Conservation (phyloP, 2,329 filamentous ascomycete species). For the Cladosporium sphaerospermum region DNA sequence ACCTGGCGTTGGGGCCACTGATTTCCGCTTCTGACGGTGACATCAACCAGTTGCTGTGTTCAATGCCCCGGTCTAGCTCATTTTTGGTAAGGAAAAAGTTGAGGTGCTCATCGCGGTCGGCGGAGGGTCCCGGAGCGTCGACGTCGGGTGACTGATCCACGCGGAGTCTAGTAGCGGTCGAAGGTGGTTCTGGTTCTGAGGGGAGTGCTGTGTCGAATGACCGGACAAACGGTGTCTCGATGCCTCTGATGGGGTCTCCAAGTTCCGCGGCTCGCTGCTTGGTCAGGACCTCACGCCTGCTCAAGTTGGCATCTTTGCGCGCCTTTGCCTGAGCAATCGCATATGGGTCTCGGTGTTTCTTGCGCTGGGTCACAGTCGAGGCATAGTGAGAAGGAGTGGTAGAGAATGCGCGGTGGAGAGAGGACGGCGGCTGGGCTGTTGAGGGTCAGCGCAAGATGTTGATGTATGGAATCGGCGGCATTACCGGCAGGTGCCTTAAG, state of each 20-base stretch:
- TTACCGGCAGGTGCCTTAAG: constrained; percentile 37
- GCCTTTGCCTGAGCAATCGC: constrained; percentile 72
- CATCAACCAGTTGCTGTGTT: constrained; percentile 62
- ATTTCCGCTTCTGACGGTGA: constrained; percentile 42
- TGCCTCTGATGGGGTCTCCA: constrained; percentile 75
- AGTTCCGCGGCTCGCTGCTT: constrained; percentile 57
- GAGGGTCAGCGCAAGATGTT: neutral
- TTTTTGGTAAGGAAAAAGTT: constrained; percentile 69
- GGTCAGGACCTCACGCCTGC: constrained; percentile 64
- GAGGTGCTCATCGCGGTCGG: constrained; percentile 41
- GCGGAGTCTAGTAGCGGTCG: constrained; percentile 15
- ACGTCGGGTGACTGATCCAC: constrained; percentile 1
- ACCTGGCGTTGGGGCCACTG: neutral
- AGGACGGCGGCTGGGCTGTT: constrained; percentile 13
- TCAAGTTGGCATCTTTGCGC: constrained; percentile 75
- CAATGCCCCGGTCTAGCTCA: constrained; percentile 61
- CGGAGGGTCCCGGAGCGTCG: constrained; percentile 2
- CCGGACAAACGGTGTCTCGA: constrained; percentile 73
- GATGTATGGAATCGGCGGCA: neutral
- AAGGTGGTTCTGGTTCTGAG: constrained; percentile 23
- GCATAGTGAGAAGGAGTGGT: constrained; percentile 61
- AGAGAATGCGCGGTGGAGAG: constrained; percentile 42
- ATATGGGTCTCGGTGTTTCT: constrained; percentile 72
- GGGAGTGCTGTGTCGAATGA: constrained; percentile 62
- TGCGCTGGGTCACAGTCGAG: constrained; percentile 49